These are phyloP conservation scores for Solanum hybrid DNA, from an alignment of 305 asterid species.

Conservation along the genomic window DNA sequence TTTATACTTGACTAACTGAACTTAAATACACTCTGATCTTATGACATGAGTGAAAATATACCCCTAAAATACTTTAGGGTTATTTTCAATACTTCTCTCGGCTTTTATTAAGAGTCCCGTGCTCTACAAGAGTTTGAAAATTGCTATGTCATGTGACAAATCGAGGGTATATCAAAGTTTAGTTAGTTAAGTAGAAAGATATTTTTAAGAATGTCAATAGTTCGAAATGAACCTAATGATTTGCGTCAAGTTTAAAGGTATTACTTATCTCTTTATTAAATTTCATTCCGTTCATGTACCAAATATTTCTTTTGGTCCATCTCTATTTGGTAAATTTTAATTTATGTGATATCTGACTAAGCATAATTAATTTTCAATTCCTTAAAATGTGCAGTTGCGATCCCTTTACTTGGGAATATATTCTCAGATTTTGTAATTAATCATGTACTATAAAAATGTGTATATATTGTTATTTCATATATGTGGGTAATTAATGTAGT, in stretches of 20 bases:
- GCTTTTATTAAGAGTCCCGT: background rate
- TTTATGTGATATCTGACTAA: background rate
- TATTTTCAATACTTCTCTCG: no score
- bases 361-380: no score
- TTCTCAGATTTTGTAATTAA: background rate
- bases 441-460: background rate
- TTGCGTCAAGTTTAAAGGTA: background rate
- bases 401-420: background rate
- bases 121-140: background rate
- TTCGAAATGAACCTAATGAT: no score
- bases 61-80: background rate
- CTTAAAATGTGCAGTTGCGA: background rate
- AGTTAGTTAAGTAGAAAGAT: background rate
- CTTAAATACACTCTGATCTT: no score
- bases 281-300: background rate
- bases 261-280: background rate
- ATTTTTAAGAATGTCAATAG: background rate
- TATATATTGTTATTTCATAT: background rate
- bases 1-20: background rate
- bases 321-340: background rate
- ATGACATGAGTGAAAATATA: background rate
- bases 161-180: background rate
- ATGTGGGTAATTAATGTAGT: background rate
- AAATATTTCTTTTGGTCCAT: background rate
- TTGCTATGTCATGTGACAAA: background rate